These are phyloP conservation scores for Cystoderma amianthinum DNA, from an alignment of 768 basidiomycete species.

Conservation along the genomic window DNA sequence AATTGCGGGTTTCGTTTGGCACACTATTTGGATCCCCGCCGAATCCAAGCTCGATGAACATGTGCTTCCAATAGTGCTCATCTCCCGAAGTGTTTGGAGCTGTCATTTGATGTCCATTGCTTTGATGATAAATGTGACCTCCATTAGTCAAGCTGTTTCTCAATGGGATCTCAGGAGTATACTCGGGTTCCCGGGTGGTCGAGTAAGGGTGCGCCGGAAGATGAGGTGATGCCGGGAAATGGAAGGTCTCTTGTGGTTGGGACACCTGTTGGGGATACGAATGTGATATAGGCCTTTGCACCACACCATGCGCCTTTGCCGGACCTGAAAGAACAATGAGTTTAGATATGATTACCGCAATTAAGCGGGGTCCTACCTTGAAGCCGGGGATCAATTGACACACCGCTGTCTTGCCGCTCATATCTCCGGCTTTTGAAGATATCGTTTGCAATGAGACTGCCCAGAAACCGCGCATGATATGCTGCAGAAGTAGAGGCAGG, in stretches of 20 bases:
- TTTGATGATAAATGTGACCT: conserved; percentile 15
- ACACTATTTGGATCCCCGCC: conserved; percentile 27
- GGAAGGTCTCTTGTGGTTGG: conserved; percentile 26
- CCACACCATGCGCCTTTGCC: conserved; percentile 13
- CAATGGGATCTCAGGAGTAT: conserved; percentile 4
- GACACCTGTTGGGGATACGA: conserved; percentile 27
- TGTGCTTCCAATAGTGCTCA: conserved; percentile 64
- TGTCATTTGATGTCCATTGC: conserved; percentile 26
- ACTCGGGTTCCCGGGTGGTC: conserved; percentile 7
- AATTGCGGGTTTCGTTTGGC: conserved; percentile 12
- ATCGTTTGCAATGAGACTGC: conserved; percentile 60
- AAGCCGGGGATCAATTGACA: conserved; percentile 48
- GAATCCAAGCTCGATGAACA: conserved; percentile 71
- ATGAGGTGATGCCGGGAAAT: conserved; percentile 34
- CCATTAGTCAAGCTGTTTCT: conserved; percentile 3
- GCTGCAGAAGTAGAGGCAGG: conserved; percentile 61
- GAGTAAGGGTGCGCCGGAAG: conserved; percentile 23
- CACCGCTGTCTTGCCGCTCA: conserved; percentile 27
- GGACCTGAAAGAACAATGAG: conserved; percentile 14
- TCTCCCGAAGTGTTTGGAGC: conserved; percentile 52
- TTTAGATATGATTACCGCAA: conserved; percentile 4
- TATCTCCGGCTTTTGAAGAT: conserved; percentile 44
- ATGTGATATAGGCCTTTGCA: conserved; percentile 21
- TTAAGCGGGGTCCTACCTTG: conserved; percentile 33
- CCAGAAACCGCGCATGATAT: conserved; percentile 75